Evolutionary conservation across 2,329 filamentous ascomycete genomes (phyloP).

Genomic region (Aurifilum marmelostoma): DNA sequence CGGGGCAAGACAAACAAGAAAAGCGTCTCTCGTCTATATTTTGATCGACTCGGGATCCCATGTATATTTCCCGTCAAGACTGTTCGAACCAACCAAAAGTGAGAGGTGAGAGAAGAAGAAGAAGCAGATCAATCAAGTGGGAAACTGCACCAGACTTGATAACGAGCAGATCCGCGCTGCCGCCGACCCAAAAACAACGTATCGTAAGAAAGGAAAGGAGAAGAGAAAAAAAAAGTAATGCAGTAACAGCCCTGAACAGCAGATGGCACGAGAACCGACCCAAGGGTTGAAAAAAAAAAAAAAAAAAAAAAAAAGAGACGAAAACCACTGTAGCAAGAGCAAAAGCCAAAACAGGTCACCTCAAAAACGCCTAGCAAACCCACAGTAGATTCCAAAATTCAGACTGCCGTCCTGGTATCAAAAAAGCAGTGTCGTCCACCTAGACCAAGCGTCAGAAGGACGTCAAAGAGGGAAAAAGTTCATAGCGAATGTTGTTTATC

Average conservation of each 20-base stretch:
- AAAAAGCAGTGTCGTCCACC: slow-evolving; percentile 12
- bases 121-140: not conserved
- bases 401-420: slow-evolving; percentile 30
- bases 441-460: slow-evolving; percentile 12
- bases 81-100: not conserved
- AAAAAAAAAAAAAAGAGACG: not conserved
- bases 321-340: not conserved
- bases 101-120: not conserved
- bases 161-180: slow-evolving; percentile 7
- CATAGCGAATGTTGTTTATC: slow-evolving; percentile 11
- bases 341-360: not conserved
- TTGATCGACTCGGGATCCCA: not conserved
- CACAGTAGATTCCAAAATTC: not conserved
- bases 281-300: not conserved
- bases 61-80: not conserved
- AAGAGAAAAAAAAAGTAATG: not conserved
- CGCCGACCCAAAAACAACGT: slow-evolving; percentile 8
- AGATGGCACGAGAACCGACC: not conserved
- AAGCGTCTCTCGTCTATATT: slow-evolving; percentile 14
- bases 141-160: not conserved
- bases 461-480: not conserved
- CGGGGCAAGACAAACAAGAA: not conserved
- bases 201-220: not conserved
- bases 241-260: slow-evolving; percentile 10
- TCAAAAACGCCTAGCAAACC: slow-evolving; percentile 18